Percentiles rank a stretch among this genome's conserved stretches.
Conservation (phyloP, 75 land plant genomes). For the Sequoia sempervirens region DNA sequence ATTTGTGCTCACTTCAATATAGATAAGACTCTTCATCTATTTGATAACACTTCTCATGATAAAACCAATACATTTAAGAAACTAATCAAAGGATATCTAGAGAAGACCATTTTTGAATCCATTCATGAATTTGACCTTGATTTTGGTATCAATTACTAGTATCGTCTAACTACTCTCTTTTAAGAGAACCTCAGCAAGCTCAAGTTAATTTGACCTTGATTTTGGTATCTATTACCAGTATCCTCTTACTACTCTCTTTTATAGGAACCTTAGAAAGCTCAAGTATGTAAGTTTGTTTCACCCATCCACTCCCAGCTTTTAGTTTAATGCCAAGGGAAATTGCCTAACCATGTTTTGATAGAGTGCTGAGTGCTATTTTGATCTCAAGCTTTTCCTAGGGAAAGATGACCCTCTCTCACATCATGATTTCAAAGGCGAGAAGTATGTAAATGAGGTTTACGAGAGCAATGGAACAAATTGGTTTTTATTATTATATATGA, state of each 20-base stretch:
- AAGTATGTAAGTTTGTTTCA: slow-evolving; percentile 48
- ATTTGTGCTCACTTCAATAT: slow-evolving; percentile 41
- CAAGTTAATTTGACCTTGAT: slow-evolving; percentile 23
- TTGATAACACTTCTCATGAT: slow-evolving; percentile 46
- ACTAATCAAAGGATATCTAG: slow-evolving; percentile 30
- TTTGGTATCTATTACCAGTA: slow-evolving; percentile 67
- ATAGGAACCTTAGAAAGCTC: slow-evolving; percentile 46
- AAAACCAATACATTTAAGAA: slow-evolving; percentile 26
- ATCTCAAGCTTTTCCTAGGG: slow-evolving; percentile 41
- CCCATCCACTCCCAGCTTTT: slow-evolving; percentile 43
- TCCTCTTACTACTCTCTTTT: slow-evolving; percentile 60
- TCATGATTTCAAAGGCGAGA: slow-evolving; percentile 68
- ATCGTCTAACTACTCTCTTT: slow-evolving; percentile 56
- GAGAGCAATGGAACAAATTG: slow-evolving; percentile 75
- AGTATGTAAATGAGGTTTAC: slow-evolving; percentile 82
- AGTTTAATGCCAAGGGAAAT: slow-evolving; percentile 53
- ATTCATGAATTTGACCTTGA: slow-evolving; percentile 17
- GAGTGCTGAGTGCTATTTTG: slow-evolving; percentile 67
- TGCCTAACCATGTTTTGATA: slow-evolving; percentile 66
- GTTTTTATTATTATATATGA: slow-evolving; percentile 65
- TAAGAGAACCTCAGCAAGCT: slow-evolving; percentile 49
- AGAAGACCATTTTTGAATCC: slow-evolving; percentile 47
- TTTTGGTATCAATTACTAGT: slow-evolving; percentile 66
- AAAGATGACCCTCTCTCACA: slow-evolving; percentile 30
- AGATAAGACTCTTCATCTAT: slow-evolving; percentile 48